A percentile compares a stretch with the other conserved stretches of the same genome.
phyloP scores from a whole-genome alignment of 768 basidiomycete genomes.

The Lyophyllum atratum region DNA sequence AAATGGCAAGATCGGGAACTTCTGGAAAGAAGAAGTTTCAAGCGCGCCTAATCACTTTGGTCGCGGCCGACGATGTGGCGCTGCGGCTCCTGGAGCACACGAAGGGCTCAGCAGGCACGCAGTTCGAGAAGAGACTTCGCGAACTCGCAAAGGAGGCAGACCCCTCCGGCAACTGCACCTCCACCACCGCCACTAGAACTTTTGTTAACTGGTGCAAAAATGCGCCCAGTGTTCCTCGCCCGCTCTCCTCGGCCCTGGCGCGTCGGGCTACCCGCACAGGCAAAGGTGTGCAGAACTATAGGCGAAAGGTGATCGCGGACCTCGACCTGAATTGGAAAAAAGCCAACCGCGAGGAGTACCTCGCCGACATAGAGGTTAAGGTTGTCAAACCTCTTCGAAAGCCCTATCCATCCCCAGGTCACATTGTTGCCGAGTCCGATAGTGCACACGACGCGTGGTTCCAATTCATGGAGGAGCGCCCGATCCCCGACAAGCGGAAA shows the following conservation, averaged over 20 bases:
- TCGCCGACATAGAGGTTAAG: neutral
- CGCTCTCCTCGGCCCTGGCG: neutral
- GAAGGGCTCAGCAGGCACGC: too few species aligned
- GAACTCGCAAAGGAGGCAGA: too few species aligned
- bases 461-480: neutral
- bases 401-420: neutral
- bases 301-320: neutral
- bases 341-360: neutral
- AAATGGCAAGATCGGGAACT: too few species aligned
- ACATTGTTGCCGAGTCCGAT: neutral
- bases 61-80: too few species aligned
- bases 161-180: too few species aligned
- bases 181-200: neutral
- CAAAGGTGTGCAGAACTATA: neutral
- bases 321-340: neutral
- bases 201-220: neutral
- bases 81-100: too few species aligned
- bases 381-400: neutral
- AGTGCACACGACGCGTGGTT: neutral
- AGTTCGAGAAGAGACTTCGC: too few species aligned
- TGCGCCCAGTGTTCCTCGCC: neutral
- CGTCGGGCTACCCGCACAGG: neutral
- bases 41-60: too few species aligned
- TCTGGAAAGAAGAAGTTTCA: too few species aligned
- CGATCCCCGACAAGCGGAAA: neutral